Conservation (phyloP, 2,329 filamentous ascomycete species). For the Colletotrichum neosansevieriae region DNA sequence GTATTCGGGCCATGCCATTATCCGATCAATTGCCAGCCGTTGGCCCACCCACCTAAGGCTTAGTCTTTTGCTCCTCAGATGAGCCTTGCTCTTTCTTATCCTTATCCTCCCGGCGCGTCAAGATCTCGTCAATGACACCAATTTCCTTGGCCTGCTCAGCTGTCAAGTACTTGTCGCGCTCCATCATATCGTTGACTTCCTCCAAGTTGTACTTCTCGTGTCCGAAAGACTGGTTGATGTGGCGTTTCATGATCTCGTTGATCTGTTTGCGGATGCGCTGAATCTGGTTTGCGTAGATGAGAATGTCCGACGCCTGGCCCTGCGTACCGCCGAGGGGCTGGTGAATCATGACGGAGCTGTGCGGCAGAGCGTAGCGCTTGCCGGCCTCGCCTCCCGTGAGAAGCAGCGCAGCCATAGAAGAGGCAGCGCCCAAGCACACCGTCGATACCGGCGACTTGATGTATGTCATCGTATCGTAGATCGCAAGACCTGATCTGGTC, state of each 20-base stretch:
- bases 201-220: slow-evolving; percentile 82
- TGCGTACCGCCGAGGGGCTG: slow-evolving; percentile 84
- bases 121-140: slow-evolving; percentile 91
- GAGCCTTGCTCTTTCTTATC: slow-evolving; percentile 39
- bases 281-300: slow-evolving; percentile 98
- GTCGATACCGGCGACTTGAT: slow-evolving; percentile 94
- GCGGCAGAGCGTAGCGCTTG: slow-evolving; percentile 90
- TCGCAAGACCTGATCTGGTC: slow-evolving; percentile 72
- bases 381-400: slow-evolving; percentile 87
- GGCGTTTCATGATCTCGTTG: slow-evolving; percentile 89
- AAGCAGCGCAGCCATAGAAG: slow-evolving; percentile 92
- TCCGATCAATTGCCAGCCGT: not conserved
- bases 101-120: slow-evolving; percentile 70
- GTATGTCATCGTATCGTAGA: slow-evolving; percentile 99
- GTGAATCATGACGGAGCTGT: slow-evolving; percentile 96
- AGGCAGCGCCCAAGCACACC: slow-evolving; percentile 93
- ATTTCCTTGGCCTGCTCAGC: slow-evolving; percentile 89
- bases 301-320: slow-evolving; percentile 81
- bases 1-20: not conserved
- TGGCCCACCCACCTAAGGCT: slow-evolving; percentile 19
- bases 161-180: slow-evolving; percentile 93
- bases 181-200: slow-evolving; percentile 95
- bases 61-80: slow-evolving; percentile 37
- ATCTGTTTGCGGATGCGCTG: slow-evolving; percentile 85
- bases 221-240: slow-evolving; percentile 83